A percentile compares a stretch with the other conserved stretches of the same genome.
phyloP scores from a whole-genome alignment of 768 basidiomycete genomes.

The Daedalea quercina region DNA sequence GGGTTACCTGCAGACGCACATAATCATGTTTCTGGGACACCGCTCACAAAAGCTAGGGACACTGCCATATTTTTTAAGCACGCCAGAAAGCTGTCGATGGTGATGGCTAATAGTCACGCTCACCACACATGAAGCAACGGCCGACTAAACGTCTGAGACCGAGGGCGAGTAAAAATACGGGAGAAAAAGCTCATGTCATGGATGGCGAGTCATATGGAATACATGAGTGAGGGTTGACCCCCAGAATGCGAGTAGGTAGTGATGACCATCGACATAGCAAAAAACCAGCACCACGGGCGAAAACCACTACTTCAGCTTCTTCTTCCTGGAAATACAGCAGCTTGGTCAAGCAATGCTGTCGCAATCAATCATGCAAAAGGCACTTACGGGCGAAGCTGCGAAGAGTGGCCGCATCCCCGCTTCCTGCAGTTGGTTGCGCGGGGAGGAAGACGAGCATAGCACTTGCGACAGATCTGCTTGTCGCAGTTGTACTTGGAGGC shows the following conservation, averaged over 20 bases:
- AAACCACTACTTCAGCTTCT: constrained; percentile 84
- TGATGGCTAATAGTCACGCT: too few relatives aligned
- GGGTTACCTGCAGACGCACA: too few relatives aligned
- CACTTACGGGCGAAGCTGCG: constrained; percentile 86
- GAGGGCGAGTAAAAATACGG: too few relatives aligned
- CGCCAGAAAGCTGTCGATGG: too few relatives aligned
- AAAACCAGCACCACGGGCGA: constrained; percentile 8
- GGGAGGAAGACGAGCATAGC: constrained; percentile 98
- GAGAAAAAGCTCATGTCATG: too few relatives aligned
- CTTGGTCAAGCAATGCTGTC: background rate
- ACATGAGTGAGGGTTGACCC: background rate
- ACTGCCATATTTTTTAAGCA: too few relatives aligned
- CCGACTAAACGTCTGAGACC: too few relatives aligned
- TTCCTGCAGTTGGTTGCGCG: constrained; percentile 99
- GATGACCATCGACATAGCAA: background rate
- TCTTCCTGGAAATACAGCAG: constrained; percentile 52
- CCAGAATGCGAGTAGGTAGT: background rate
- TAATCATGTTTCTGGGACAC: too few relatives aligned
- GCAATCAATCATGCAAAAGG: background rate
- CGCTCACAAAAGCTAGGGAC: too few relatives aligned
- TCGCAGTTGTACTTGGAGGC: constrained; percentile 99
- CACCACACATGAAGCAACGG: too few relatives aligned
- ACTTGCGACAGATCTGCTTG: constrained; percentile 99
- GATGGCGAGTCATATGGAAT: background rate
- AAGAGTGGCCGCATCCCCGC: constrained; percentile 85